phyloP scores from a whole-genome alignment of 192 early-diverging fungal genomes.

The Umbelopsis ramanniana region DNA sequence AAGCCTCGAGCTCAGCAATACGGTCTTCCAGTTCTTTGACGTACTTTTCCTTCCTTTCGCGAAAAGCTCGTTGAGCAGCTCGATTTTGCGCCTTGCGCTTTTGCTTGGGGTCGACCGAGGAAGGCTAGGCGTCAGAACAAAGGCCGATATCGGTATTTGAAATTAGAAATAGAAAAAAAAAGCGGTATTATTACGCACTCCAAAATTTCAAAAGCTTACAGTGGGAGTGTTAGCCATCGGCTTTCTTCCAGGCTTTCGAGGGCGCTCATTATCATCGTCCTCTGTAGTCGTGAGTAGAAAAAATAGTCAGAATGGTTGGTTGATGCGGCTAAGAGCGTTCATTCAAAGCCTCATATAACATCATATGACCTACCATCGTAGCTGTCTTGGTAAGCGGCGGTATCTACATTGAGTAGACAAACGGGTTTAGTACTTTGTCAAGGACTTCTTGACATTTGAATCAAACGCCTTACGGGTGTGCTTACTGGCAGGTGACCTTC shows the following conservation, averaged over 20 bases:
- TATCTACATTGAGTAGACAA: neutral
- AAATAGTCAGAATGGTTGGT: neutral
- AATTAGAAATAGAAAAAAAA: too few species aligned
- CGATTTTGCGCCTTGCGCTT: conserved; percentile 47
- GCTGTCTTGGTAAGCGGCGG: neutral
- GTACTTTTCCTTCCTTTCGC: conserved; percentile 85
- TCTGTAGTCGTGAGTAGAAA: neutral
- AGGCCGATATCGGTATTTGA: neutral
- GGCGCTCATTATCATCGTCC: conserved; percentile 12
- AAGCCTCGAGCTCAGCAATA: conserved; percentile 71
- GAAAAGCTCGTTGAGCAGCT: conserved; percentile 42
- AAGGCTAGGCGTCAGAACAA: neutral
- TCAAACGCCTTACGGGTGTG: neutral
- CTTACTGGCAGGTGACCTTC: neutral
- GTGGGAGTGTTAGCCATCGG: conserved; percentile 5
- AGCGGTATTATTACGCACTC: too few species aligned
- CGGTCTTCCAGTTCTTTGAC: conserved; percentile 80
- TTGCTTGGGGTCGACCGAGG: conserved; percentile 34
- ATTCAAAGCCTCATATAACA: neutral
- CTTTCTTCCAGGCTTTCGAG: conserved; percentile 18
- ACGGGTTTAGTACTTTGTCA: neutral
- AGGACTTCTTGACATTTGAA: neutral
- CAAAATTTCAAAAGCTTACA: neutral
- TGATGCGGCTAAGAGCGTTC: neutral
- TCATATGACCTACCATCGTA: conserved; percentile 17